phyloP scores from a whole-genome alignment of 2,329 filamentous ascomycete genomes.

The Calcarisporium arbuscula region DNA sequence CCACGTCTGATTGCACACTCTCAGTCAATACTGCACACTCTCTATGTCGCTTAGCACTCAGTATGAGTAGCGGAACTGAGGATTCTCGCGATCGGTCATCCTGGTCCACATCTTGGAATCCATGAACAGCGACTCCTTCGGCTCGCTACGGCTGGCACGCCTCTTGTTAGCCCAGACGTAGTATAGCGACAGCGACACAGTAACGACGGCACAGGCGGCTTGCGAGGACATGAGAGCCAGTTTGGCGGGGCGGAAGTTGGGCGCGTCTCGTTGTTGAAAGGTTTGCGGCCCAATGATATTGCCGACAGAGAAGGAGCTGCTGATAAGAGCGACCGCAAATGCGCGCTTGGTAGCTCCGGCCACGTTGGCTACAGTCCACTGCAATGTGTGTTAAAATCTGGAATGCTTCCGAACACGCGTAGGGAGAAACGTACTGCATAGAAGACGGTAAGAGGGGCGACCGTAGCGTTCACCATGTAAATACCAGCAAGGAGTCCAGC shows the following conservation, averaged over 20 bases:
- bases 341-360: slow-evolving; percentile 47
- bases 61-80: slow-evolving; percentile 47
- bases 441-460: slow-evolving; percentile 38
- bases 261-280: slow-evolving; percentile 45
- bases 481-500: slow-evolving; percentile 41
- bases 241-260: slow-evolving; percentile 47
- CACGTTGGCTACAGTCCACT: slow-evolving; percentile 45
- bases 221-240: slow-evolving; percentile 48
- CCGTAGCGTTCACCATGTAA: slow-evolving; percentile 45
- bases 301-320: slow-evolving; percentile 44
- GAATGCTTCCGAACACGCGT: not conserved
- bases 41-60: slow-evolving; percentile 15
- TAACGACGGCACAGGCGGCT: slow-evolving; percentile 33
- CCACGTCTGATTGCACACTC: no score
- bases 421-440: slow-evolving; percentile 29
- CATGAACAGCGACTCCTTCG: slow-evolving; percentile 34
- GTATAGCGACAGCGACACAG: slow-evolving; percentile 40
- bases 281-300: slow-evolving; percentile 54
- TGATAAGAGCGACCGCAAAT: slow-evolving; percentile 42
- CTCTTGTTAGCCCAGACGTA: slow-evolving; percentile 43
- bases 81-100: slow-evolving; percentile 52
- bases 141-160: slow-evolving; percentile 20
- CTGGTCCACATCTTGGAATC: slow-evolving; percentile 38
- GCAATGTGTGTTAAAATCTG: not conserved
- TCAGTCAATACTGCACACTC: no score